Evolutionary conservation across 2,329 filamentous ascomycete genomes (phyloP).

Genomic region (Fusarium equiseti): DNA sequence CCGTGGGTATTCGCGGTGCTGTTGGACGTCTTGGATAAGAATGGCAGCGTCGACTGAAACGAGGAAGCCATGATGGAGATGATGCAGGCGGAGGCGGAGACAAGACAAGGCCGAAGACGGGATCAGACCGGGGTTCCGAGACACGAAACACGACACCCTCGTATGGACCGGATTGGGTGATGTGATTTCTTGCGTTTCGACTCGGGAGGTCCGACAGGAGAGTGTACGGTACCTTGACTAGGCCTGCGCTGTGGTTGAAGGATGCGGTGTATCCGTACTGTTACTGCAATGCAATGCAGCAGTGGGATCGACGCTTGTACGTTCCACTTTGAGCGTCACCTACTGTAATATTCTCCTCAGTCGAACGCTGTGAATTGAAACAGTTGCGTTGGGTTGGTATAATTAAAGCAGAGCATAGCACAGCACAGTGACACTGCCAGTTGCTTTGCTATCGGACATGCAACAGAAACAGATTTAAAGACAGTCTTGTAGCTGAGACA

Average conservation of each 20-base stretch:
- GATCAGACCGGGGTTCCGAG: slow-evolving; percentile 26
- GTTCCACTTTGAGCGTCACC: slow-evolving; percentile 40
- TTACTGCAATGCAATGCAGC: slow-evolving; percentile 32
- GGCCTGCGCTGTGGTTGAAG: slow-evolving; percentile 16
- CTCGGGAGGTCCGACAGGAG: slow-evolving; percentile 33
- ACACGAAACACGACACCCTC: slow-evolving; percentile 39
- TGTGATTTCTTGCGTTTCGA: slow-evolving; percentile 25
- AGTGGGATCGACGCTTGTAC: slow-evolving; percentile 33
- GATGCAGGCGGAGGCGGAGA: slow-evolving; percentile 5
- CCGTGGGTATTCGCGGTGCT: slow-evolving; percentile 35
- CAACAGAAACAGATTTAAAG: slow-evolving; percentile 38
- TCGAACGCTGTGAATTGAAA: slow-evolving; percentile 3
- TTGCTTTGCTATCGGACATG: slow-evolving; percentile 1
- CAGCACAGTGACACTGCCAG: slow-evolving; percentile 8
- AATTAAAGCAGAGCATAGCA: not conserved
- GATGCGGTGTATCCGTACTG: slow-evolving; percentile 44
- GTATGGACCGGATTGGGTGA: slow-evolving; percentile 39
- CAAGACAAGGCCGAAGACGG: slow-evolving; percentile 25
- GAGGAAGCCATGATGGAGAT: slow-evolving; percentile 44
- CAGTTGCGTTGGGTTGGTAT: slow-evolving; percentile 12
- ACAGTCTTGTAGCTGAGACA: slow-evolving; percentile 53
- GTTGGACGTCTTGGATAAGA: slow-evolving; percentile 53
- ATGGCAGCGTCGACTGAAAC: slow-evolving; percentile 56
- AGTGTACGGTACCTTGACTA: not conserved
- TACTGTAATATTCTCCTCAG: slow-evolving; percentile 20